These are phyloP conservation scores for Neurospora cerealis DNA, from an alignment of 495 filamentous ascomycete genomes.

Conservation along the genomic window DNA sequence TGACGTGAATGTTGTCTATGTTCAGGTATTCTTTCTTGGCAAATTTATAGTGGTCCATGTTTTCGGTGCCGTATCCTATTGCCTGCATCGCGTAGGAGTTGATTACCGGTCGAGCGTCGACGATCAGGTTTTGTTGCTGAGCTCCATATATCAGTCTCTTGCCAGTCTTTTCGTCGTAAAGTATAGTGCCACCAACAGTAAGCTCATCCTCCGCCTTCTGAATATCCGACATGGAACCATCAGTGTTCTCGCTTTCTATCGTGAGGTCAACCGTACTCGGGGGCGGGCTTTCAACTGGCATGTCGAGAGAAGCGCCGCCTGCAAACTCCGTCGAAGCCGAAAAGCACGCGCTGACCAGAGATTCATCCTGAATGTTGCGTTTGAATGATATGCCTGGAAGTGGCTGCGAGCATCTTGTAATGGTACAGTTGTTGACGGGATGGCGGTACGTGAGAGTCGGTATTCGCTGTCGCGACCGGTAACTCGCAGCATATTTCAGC, in stretches of 20 bases:
- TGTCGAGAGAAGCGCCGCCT: conserved; percentile 10
- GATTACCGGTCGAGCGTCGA: conserved; percentile 90
- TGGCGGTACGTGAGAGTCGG: conserved; percentile 88
- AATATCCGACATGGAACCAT: conserved; percentile 38
- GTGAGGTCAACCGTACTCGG: conserved; percentile 48
- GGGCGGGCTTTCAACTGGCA: conserved; percentile 36
- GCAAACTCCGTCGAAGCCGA: conserved; percentile 51
- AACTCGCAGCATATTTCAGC: conserved; percentile 84
- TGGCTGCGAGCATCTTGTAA: conserved; percentile 90
- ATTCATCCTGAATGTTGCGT: conserved; percentile 91
- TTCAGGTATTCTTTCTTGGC: conserved; percentile 90
- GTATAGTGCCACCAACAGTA: conserved; percentile 36
- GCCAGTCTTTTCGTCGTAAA: conserved; percentile 34
- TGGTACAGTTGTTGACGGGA: conserved; percentile 93
- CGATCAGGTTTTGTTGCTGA: conserved; percentile 89
- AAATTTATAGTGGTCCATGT: conserved; percentile 94
- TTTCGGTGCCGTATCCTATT: conserved; percentile 87
- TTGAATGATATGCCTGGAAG: conserved; percentile 79
- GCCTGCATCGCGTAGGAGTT: conserved; percentile 96
- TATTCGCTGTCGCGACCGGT: conserved; percentile 79
- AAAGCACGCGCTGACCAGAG: conserved; percentile 86
- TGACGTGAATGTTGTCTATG: conserved; percentile 98
- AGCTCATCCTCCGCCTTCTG: conserved; percentile 70
- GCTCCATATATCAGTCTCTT: conserved; percentile 74
- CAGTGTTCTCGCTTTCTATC: conserved; percentile 23